These are phyloP conservation scores for Madurella mycetomatis DNA, from an alignment of 2,329 filamentous ascomycete genomes.

Conservation along the genomic window DNA sequence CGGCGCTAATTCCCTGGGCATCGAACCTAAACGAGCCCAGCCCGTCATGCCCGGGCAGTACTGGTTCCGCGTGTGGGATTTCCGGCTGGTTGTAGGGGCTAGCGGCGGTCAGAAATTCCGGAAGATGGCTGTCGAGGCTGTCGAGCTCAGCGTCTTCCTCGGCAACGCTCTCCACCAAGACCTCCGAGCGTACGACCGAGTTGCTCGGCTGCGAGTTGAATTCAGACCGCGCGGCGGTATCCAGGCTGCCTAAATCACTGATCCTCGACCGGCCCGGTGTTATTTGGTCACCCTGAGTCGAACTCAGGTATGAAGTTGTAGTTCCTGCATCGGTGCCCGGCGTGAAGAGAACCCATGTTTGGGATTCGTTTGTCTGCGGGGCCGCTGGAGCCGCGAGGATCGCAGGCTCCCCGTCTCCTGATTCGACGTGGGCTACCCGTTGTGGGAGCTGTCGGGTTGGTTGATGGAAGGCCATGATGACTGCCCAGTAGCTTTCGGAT, in stretches of 20 bases:
- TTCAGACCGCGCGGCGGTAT: conserved; percentile 61
- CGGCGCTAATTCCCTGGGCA: conserved; percentile 46
- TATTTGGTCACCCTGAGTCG: conserved; percentile 61
- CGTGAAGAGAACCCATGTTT: conserved; percentile 96
- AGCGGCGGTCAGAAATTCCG: conserved; percentile 71
- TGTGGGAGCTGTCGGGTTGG: conserved; percentile 50
- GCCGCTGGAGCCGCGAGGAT: conserved; percentile 29
- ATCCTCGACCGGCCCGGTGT: conserved; percentile 66
- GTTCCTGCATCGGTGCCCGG: conserved; percentile 58
- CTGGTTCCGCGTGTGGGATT: conserved; percentile 56
- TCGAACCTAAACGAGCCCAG: conserved; percentile 76
- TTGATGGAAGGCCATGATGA: conserved; percentile 54
- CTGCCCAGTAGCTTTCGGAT: conserved; percentile 26
- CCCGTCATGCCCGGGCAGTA: conserved; percentile 90
- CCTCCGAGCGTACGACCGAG: conserved; percentile 35
- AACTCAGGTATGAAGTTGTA: conserved; percentile 64
- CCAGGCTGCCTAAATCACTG: conserved; percentile 77
- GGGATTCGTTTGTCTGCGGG: conserved; percentile 59
- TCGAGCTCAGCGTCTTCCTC: conserved; percentile 74
- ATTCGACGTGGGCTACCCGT: conserved; percentile 40
- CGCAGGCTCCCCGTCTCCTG: conserved; percentile 38
- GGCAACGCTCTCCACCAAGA: conserved; percentile 27
- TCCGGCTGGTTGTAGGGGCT: conserved; percentile 39
- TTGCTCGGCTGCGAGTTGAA: conserved; percentile 36
- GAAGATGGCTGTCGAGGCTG: conserved; percentile 85